Evolutionary conservation across 2,329 filamentous ascomycete species (phyloP), one percentile per base, ranked within the genome.

Genomic region (Colletotrichum agaves): DNA sequence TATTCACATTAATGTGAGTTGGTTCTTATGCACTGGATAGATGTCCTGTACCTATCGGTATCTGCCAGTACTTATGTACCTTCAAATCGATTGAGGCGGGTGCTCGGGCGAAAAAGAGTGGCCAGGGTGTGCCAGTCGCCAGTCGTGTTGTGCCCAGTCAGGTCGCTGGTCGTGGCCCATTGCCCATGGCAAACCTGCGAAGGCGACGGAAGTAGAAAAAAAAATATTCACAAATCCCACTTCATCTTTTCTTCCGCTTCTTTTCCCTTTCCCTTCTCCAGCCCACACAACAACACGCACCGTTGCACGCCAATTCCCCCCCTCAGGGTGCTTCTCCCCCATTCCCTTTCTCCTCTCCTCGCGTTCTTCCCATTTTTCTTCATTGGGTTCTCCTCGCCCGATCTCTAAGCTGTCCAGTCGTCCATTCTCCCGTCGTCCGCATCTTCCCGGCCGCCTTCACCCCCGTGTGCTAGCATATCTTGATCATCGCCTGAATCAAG

Each of bases 231-330:
- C 64, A 63, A 71, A 68, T 69, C 60, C 60, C 63, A 64, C 59
- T 64, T 67, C 64, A 31, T 46, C 55, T 53, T 57, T 65, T 62
- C 50, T 58, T 56, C 61, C 57, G 49, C 64, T 68, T 71, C 61
- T 60, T 55, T 68, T 57, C 49, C 56, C 59, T 64, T 65, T 53
- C 63, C 58, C 60, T 67, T 57, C 53, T 66, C 55, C 67, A 71
- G 68, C 66, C 71, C 70, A 71, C 65, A 68, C 68, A 68, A 69
- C 70, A 67, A 62, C 62, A 69, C 81, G 79, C 81, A 77, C 79
- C 79, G 80, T 67, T 70, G 80, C 80, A 80, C 78, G 81, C 77
- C 81, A 82, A 82, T 80, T 73, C 56, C 71, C 62, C 74, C 75
- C 73, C 72, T 71, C 71, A 77, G 80, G 80, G 80, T 80, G 79